phyloP scores from a whole-genome alignment of 495 filamentous ascomycete species.

The Talaromyces adpressus region DNA sequence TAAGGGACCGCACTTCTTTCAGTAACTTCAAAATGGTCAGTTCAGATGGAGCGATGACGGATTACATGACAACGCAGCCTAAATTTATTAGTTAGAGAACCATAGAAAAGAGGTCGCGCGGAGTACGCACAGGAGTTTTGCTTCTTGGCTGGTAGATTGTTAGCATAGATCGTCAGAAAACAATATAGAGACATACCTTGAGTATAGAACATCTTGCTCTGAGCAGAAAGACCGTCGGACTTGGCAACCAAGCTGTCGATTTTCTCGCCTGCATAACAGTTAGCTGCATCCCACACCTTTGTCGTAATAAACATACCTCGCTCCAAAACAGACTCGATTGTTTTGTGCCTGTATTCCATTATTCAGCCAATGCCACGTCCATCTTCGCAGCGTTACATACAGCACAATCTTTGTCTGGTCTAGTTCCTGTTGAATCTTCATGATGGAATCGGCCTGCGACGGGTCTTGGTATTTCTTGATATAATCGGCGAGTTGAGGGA shows the following conservation, averaged over 20 bases:
- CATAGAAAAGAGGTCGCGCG: conserved; percentile 44
- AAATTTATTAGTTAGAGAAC: neutral
- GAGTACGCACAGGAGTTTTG: conserved; percentile 90
- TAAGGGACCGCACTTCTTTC: neutral
- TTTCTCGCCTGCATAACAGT: conserved; percentile 56
- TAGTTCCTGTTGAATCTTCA: conserved; percentile 93
- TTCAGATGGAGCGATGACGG: neutral
- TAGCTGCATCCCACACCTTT: neutral
- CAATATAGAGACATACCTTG: conserved; percentile 39
- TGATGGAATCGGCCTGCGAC: conserved; percentile 77
- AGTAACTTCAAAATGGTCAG: neutral
- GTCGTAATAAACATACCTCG: conserved; percentile 28
- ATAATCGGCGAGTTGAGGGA: conserved; percentile 71
- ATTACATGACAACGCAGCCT: conserved; percentile 9
- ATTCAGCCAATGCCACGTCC: neutral
- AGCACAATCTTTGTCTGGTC: conserved; percentile 98
- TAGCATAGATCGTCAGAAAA: conserved; percentile 15
- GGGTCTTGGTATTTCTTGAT: conserved; percentile 87
- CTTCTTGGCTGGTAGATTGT: conserved; percentile 66
- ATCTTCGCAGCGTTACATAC: conserved; percentile 31
- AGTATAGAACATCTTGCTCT: conserved; percentile 96
- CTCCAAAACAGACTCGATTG: conserved; percentile 77
- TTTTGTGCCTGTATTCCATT: conserved; percentile 9
- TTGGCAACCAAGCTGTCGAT: conserved; percentile 84
- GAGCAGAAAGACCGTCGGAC: conserved; percentile 75